These are phyloP conservation scores for Scutellaria baicalensis DNA, from an alignment of 257 asterid species.

Conservation along the genomic window DNA sequence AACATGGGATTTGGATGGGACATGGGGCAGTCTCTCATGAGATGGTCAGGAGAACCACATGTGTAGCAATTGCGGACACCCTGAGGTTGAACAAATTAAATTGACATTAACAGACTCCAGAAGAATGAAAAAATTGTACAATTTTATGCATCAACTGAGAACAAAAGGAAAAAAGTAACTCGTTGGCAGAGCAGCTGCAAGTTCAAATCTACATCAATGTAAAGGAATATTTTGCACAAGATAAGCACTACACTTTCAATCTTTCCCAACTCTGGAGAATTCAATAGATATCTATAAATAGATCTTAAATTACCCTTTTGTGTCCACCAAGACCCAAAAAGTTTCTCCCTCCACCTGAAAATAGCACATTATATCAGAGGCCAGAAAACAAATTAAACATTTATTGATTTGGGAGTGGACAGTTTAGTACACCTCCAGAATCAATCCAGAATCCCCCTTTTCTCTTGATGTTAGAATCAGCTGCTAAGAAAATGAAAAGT, in stretches of 20 bases:
- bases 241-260: background rate
- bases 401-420: background rate
- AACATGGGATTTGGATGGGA: slow-evolving; percentile 49
- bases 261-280: background rate
- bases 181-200: background rate
- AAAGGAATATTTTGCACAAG: background rate
- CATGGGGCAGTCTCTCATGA: slow-evolving; percentile 71
- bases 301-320: slow-evolving; percentile 43
- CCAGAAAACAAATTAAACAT: background rate
- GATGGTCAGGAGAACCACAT: slow-evolving; percentile 88
- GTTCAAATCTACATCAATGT: background rate
- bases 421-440: slow-evolving; percentile 34
- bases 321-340: slow-evolving; percentile 40
- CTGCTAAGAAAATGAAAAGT: slow-evolving; percentile 25
- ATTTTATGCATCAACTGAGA: background rate
- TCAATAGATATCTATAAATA: background rate
- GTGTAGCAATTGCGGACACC: slow-evolving; percentile 55
- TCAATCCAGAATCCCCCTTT: slow-evolving; percentile 27
- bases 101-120: background rate
- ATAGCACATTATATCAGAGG: slow-evolving; percentile 12
- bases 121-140: background rate
- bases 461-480: slow-evolving; percentile 31
- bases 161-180: background rate
- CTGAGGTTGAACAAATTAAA: slow-evolving; percentile 32
- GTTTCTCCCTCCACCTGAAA: slow-evolving; percentile 55